Conservation (phyloP, 305 asterid genomes). For the Fraxinus floribunda region DNA sequence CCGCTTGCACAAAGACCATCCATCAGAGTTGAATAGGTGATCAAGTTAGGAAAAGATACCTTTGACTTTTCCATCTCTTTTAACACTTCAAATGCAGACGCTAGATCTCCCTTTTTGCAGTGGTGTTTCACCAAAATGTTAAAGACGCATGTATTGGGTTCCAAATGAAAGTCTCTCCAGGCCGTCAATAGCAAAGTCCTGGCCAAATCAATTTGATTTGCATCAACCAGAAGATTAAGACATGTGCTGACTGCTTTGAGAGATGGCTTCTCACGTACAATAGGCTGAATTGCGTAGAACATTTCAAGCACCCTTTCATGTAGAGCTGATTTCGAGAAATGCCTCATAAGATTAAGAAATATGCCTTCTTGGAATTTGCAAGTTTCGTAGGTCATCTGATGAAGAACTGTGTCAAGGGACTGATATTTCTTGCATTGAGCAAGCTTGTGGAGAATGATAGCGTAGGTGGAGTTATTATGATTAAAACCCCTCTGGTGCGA, state of each 20-base stretch:
- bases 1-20: conserved; percentile 69
- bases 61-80: conserved; percentile 71
- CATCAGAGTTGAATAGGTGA: conserved; percentile 83
- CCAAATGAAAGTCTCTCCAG: conserved; percentile 56
- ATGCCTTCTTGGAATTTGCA: conserved; percentile 84
- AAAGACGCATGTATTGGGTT: conserved; percentile 82
- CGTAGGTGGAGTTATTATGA: conserved; percentile 78
- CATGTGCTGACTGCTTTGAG: conserved; percentile 84
- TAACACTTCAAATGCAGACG: conserved; percentile 66
- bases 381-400: conserved; percentile 81
- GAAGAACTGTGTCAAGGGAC: conserved; percentile 62
- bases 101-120: conserved; percentile 66
- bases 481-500: conserved; percentile 71
- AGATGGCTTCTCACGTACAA: conserved; percentile 75
- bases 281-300: conserved; percentile 58
- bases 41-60: conserved; percentile 66
- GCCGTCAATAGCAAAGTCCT: conserved; percentile 55
- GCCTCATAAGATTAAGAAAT: conserved; percentile 87
- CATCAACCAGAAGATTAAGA: conserved; percentile 79
- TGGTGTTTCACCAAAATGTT: conserved; percentile 87
- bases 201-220: conserved; percentile 58
- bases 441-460: conserved; percentile 67
- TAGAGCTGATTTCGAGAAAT: conserved; percentile 60
- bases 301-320: conserved; percentile 69
- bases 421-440: conserved; percentile 59